Evolutionary conservation across 805 yeast species (phyloP).

Genomic region (Starmerella riodocensis): DNA sequence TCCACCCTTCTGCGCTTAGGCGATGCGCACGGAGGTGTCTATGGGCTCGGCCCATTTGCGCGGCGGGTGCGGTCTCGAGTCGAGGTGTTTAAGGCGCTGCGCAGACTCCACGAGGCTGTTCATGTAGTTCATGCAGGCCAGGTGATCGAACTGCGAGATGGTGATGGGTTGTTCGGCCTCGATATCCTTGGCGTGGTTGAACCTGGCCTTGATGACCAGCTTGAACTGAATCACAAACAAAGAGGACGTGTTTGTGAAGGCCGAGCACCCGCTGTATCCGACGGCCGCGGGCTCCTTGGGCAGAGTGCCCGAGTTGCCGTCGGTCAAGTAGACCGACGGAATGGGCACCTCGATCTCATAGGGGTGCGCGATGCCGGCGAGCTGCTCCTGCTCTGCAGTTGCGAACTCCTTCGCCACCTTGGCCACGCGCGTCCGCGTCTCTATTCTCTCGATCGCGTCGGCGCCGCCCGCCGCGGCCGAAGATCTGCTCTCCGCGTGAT

Average conservation of each 20-base stretch:
- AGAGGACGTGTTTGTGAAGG: constrained; percentile 28
- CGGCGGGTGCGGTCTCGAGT: constrained; percentile 15
- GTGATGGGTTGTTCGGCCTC: constrained; percentile 27
- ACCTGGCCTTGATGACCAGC: constrained; percentile 27
- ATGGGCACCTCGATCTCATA: constrained; percentile 24
- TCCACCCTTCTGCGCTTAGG: neutral
- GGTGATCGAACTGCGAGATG: constrained; percentile 29
- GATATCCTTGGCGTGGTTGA: constrained; percentile 30
- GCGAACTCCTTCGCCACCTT: constrained; percentile 23
- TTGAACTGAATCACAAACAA: constrained; percentile 27
- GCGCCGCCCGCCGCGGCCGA: neutral
- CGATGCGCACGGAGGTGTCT: constrained; percentile 8
- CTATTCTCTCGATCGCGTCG: constrained; percentile 25
- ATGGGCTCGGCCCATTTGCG: constrained; percentile 15
- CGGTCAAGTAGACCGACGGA: constrained; percentile 19
- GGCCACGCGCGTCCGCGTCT: constrained; percentile 24
- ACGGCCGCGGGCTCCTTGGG: constrained; percentile 28
- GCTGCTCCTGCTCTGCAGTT: constrained; percentile 21
- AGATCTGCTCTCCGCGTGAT: neutral
- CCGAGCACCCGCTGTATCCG: constrained; percentile 26
- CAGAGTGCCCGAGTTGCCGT: constrained; percentile 21
- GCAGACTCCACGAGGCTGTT: constrained; percentile 26
- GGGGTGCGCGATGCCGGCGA: constrained; percentile 16
- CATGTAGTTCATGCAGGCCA: constrained; percentile 27
- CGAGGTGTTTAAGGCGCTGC: constrained; percentile 22